phyloP scores from a whole-genome alignment of 2,329 filamentous ascomycete genomes.

The Fusarium guadeloupense region DNA sequence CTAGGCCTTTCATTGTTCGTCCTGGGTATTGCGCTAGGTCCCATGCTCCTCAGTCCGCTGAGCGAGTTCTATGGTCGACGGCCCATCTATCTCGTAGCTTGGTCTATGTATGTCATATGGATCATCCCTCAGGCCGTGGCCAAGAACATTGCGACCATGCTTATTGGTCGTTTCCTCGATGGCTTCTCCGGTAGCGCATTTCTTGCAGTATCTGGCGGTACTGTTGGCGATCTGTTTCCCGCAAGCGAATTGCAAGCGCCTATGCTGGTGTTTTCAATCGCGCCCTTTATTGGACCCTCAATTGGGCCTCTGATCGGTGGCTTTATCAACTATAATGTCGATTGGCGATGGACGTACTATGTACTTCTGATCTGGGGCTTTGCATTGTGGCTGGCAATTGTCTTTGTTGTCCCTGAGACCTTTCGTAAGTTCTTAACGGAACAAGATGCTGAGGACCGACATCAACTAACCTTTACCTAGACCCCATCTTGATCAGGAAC shows the following conservation, averaged over 20 bases:
- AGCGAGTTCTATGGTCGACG: constrained; percentile 85
- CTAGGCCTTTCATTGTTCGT: constrained; percentile 86
- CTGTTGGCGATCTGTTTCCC: constrained; percentile 81
- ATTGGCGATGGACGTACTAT: constrained; percentile 88
- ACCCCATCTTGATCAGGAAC: constrained; percentile 74
- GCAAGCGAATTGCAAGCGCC: constrained; percentile 75
- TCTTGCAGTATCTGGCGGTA: constrained; percentile 81
- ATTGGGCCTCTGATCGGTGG: constrained; percentile 73
- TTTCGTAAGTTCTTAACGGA: constrained; percentile 64
- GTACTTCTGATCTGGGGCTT: constrained; percentile 83
- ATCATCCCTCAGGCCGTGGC: constrained; percentile 83
- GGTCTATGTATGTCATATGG: constrained; percentile 79
- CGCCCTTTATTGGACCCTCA: constrained; percentile 70
- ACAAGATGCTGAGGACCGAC: not conserved
- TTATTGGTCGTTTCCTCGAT: constrained; percentile 80
- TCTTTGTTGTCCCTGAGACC: constrained; percentile 84
- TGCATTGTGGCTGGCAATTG: constrained; percentile 69
- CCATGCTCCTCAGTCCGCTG: constrained; percentile 69
- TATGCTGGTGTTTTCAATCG: constrained; percentile 82
- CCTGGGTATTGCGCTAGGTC: constrained; percentile 73
- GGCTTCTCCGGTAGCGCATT: constrained; percentile 76
- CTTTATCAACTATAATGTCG: constrained; percentile 79
- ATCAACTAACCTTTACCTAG: constrained; percentile 43
- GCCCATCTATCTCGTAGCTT: constrained; percentile 81
- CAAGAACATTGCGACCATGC: constrained; percentile 81